Conservation (phyloP, 331 rosid genomes). For the Stylosanthes scabra region DNA sequence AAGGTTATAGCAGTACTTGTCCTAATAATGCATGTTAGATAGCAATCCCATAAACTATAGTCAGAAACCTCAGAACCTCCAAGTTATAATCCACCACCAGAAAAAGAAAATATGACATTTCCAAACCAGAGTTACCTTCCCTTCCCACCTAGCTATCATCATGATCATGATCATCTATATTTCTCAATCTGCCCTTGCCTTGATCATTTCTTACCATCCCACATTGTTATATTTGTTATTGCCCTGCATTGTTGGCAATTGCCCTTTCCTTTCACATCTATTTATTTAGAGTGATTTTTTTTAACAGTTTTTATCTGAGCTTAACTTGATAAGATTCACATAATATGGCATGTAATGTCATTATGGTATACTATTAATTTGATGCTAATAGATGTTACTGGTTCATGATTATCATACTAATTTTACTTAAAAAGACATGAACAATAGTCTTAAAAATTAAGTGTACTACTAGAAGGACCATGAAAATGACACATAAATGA, state of each 20-base stretch:
- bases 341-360: slow-evolving; percentile 8
- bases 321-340: slow-evolving; percentile 10
- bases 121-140: no score
- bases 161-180: no score
- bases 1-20: no score
- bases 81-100: no score
- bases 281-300: neutral
- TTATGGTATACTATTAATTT: neutral
- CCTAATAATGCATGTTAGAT: no score
- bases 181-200: neutral
- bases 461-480: neutral
- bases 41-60: no score
- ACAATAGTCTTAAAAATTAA: slow-evolving; percentile 29
- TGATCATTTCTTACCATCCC: slow-evolving; percentile 23
- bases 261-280: neutral
- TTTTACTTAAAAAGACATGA: no score
- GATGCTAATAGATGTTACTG: slow-evolving; percentile 26
- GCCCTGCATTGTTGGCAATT: neutral
- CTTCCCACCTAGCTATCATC: no score
- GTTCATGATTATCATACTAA: slow-evolving; percentile 1
- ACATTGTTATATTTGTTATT: slow-evolving; percentile 25
- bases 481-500: slow-evolving; percentile 17
- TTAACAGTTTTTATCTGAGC: neutral
- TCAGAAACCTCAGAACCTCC: no score
- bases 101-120: no score